Base-by-base conservation (phyloP, 1,139 yeast species). In the Saccharomycopsis hybrid region DNA sequence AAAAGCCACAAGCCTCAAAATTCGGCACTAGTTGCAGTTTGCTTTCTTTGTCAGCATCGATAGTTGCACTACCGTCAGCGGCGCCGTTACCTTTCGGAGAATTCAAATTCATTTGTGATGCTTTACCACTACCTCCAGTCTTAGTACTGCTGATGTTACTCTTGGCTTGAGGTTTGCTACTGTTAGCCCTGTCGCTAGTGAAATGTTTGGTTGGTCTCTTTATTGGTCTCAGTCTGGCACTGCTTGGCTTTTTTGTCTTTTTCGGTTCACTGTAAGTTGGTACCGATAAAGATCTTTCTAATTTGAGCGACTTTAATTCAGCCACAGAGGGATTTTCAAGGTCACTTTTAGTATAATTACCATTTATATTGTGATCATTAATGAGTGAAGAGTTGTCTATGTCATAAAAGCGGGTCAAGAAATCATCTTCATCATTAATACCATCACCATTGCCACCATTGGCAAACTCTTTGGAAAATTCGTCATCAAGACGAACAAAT, bases 1-100 rank as follows among this genome's bases (percentile, higher is more conserved):
- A 52, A 38, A 52, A 52, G 30, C 55, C 55, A 43, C 55, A 52
- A 30, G 55, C 39, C 36, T 52, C 55, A 35, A 48, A 25, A 2
- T 33, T 31, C 11, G 24, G 48, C 25, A 31, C 29, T 25, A 9
- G n/a, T 32, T 28, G 13, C 13, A 18, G 38, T 25, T n/a, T n/a
- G n/a, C n/a, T n/a, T n/a, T n/a, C n/a, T n/a, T n/a, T n/a, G n/a
- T n/a, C n/a, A n/a, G n/a, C n/a, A n/a, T n/a, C n/a, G n/a, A n/a
- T n/a, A n/a, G n/a, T n/a, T n/a, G n/a, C n/a, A n/a, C n/a, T 32
- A 27, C 47, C 7, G 35, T 31, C 18, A n/a, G n/a, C n/a, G n/a
- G n/a, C n/a, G n/a, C n/a, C n/a, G n/a, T n/a, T n/a, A n/a, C n/a
- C n/a, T n/a, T n/a, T n/a, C n/a, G n/a, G n/a, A n/a, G n/a, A n/a